Conservation (phyloP, 148 eudicot genomes). For the Fagopyrum homotropicum region DNA sequence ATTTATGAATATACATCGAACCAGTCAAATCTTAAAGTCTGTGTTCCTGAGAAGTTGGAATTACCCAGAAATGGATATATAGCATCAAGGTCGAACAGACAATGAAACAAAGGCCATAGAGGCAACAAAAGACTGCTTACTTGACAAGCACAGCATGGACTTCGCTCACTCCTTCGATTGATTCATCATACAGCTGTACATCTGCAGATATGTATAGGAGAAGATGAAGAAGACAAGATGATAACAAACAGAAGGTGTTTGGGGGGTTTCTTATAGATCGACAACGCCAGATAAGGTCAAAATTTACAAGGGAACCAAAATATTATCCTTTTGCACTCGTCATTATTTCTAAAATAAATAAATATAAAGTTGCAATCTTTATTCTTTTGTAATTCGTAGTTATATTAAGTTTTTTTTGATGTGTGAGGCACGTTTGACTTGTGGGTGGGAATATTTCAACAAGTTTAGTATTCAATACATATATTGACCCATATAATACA, state of each 20-base stretch:
- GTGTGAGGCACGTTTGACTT: slow-evolving; percentile 1
- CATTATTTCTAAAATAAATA: too few relatives aligned
- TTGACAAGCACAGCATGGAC: slow-evolving; percentile 6
- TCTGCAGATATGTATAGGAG: background rate
- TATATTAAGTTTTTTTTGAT: background rate
- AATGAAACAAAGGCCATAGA: slow-evolving; percentile 11
- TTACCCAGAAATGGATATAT: background rate
- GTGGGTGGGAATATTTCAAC: slow-evolving; percentile 3
- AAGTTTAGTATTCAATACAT: background rate
- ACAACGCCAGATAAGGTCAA: slow-evolving; percentile 3
- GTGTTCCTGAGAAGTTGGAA: background rate
- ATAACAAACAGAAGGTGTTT: background rate
- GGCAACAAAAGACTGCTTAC: slow-evolving; percentile 13
- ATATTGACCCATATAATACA: too few relatives aligned
- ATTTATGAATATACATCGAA: background rate
- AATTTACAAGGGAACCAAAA: background rate
- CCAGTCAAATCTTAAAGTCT: background rate
- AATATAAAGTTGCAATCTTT: background rate
- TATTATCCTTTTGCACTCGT: background rate
- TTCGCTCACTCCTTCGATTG: background rate
- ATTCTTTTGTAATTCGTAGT: background rate
- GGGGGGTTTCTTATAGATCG: slow-evolving; percentile 2
- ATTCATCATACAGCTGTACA: background rate
- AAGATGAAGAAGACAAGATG: background rate
- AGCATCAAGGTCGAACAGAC: slow-evolving; percentile 15